These are phyloP conservation scores for Xenoacremonium recifei DNA, from an alignment of 2,329 filamentous ascomycete species.

Conservation along the genomic window DNA sequence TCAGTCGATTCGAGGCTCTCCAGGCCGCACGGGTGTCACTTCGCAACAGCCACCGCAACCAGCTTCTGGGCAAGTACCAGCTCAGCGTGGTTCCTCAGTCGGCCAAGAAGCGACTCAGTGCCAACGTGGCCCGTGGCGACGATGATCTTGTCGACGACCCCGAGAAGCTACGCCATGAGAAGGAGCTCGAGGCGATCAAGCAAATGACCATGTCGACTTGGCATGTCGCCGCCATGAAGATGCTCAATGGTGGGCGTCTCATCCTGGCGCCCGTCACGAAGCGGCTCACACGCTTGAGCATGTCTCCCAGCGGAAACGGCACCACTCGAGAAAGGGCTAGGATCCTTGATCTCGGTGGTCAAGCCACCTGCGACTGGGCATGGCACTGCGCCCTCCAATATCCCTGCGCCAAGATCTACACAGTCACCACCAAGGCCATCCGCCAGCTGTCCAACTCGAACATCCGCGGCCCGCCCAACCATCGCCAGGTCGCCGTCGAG, in stretches of 20 bases:
- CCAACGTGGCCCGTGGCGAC: conserved; percentile 72
- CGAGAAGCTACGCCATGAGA: conserved; percentile 65
- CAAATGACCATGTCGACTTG: conserved; percentile 64
- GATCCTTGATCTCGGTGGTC: conserved; percentile 84
- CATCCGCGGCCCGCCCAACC: conserved; percentile 81
- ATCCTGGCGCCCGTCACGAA: conserved; percentile 64
- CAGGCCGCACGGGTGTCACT: conserved; percentile 80
- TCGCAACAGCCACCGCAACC: conserved; percentile 70
- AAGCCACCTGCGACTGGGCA: conserved; percentile 87
- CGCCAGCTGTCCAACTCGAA: conserved; percentile 70
- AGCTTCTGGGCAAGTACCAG: conserved; percentile 82
- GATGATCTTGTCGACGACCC: conserved; percentile 62
- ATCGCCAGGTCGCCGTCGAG: conserved; percentile 77
- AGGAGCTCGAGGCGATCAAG: conserved; percentile 74
- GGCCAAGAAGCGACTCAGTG: conserved; percentile 69
- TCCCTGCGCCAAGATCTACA: conserved; percentile 83
- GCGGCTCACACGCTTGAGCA: conserved; percentile 55
- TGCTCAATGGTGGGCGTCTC: conserved; percentile 63
- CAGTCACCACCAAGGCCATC: conserved; percentile 73
- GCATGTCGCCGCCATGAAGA: conserved; percentile 60
- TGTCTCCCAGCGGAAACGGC: conserved; percentile 43
- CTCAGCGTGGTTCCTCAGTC: conserved; percentile 67
- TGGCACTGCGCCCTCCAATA: conserved; percentile 90
- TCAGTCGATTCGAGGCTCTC: conserved; percentile 82
- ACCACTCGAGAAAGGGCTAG: conserved; percentile 54